Evolutionary conservation across 306 rosid species (phyloP).

Genomic region (Citrullus amarus): DNA sequence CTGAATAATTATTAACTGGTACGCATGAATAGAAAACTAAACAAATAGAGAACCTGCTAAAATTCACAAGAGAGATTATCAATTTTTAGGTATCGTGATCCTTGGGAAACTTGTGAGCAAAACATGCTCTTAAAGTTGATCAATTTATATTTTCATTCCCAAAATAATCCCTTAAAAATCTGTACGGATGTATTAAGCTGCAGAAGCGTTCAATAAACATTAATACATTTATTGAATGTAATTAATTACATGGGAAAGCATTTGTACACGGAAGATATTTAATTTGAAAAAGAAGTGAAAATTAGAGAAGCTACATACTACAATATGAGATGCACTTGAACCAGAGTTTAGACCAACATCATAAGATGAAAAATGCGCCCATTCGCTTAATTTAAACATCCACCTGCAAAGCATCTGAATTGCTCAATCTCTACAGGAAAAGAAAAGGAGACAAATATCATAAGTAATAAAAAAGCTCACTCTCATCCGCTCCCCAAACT

Average conservation of each 20-base stretch:
- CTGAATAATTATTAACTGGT: background rate
- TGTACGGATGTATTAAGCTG: background rate
- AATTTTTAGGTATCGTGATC: background rate
- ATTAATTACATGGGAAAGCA: background rate
- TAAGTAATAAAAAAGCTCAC: background rate
- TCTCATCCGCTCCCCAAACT: background rate
- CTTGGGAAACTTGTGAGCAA: background rate
- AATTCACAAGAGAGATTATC: background rate
- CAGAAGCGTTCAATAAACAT: background rate
- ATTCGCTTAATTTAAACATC: slow-evolving; percentile 90
- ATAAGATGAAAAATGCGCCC: slow-evolving; percentile 86
- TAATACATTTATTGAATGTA: background rate
- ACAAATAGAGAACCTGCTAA: background rate
- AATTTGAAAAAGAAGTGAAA: slow-evolving; percentile 8
- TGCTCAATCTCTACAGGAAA: background rate
- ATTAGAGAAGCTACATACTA: slow-evolving; percentile 36
- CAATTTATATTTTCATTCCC: background rate
- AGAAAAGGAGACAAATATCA: background rate
- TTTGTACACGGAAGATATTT: background rate
- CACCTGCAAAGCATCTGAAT: slow-evolving; percentile 36
- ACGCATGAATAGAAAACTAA: background rate
- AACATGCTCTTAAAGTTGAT: background rate
- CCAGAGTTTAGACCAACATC: slow-evolving; percentile 88
- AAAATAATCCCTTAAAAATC: background rate
- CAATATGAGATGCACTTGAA: slow-evolving; percentile 78